Evolutionary conservation across 306 rosid genomes (phyloP), one percentile per base, ranked within the genome.

Genomic region (Geum urbanum): DNA sequence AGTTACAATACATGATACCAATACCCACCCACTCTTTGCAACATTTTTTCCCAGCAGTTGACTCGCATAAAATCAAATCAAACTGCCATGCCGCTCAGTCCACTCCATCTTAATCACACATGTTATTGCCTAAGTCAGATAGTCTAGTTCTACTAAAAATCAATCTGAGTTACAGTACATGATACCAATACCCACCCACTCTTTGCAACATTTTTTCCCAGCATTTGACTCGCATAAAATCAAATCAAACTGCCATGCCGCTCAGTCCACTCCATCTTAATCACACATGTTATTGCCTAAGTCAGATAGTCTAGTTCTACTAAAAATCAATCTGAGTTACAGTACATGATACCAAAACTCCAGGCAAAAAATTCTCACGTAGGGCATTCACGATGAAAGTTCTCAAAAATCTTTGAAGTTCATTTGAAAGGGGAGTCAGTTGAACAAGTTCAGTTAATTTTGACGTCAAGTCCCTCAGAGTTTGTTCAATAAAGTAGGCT

Each of bases 21-120:
- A 58, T 6, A 13, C 43, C 32, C 56, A n/a, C n/a, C n/a, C n/a
- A n/a, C n/a, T 13, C 64, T 59, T 3, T 3, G 18, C 13, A 59
- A 66, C 63, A 39, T 41, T 73, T 52, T 49, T 5, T 20, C 41
- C 41, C 9, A 19, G 50, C 43, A 45, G 49, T 52, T n/a, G 35
- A 58, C 51, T 59, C 54, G 43, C 52, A 71, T 18, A 55, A 47
- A 51, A 72, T 67, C 45, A 39, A 58, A 69, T 40, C 50, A 4
- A 64, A 74, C 57, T 44, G 73, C 54, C 46, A 49, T 43, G 11
- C 44, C 24, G 51, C 70, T 54, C 22, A 63, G 35, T 16, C 24
- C 58, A 66, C 32, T 49, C 13, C n/a, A 49, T 44, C 24, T 66
- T 45, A 22, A 59, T 37, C 66, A n/a, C n/a, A 48, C 53, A 13